Evolutionary conservation across 148 eudicot species (phyloP), one percentile per base, ranked within the genome.

Genomic region (Rhododendron henanense): DNA sequence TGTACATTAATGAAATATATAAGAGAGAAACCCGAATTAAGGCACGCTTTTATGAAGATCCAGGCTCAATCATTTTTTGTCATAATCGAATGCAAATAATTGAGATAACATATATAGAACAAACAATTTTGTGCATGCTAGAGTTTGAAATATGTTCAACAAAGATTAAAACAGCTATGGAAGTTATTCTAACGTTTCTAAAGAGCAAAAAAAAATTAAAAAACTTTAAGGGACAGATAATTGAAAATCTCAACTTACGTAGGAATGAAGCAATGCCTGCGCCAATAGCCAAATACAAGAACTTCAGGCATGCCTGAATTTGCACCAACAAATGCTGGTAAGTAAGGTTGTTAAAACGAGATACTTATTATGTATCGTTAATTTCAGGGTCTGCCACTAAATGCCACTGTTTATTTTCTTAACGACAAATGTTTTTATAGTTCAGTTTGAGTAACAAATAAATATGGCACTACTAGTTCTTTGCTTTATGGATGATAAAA

Each of bases 221-320:
- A 61, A 61, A 7, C 7, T 6, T 67, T 25, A 2, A 67, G 73
- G 5, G 35, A 67, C 53, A 44, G 48, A 75, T 16, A 81, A 53
- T 57, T 6, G 14, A 79, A 10, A 28, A 5, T 10, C 23, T 47
- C 44, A 59, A 90, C 98, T 94, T 90, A 95, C 98, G 95, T 44
- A 94, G 83, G 85, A 93, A 87, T 85, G 93, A 86, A 82, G 94
- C 95, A 13, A 90, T 88, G 82, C 94, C 93, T 10, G 93, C 77
- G 28, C 91, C 92, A 63, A 93, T 87, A 67, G 94, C 98, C 89
- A 94, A 85, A 91, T 89, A 95, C 74, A 93, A 75, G 84, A 91
- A 93, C 84, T 87, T 88, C 3, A 94, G 90, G 48, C 95, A 88
- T n/a, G 92, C 91, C 98, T 94, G 93, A 86, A 77, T 74, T 48